These are phyloP conservation scores for Silene vulgaris DNA, from an alignment of 179 eudicot species.

Conservation along the genomic window DNA sequence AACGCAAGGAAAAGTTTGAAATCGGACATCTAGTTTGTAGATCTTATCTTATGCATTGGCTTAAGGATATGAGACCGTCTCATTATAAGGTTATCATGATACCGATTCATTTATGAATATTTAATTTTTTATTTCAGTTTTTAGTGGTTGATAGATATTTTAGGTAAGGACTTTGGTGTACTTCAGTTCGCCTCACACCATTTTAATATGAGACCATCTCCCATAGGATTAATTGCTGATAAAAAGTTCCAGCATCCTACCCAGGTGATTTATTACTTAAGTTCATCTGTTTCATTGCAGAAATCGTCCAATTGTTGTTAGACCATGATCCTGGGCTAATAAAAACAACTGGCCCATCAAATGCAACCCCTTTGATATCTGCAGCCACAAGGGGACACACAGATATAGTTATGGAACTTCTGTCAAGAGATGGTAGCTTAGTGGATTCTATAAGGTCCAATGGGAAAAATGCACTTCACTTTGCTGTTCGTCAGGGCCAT, in stretches of 20 bases:
- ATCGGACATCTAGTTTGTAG: not conserved
- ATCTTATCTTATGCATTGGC: not conserved
- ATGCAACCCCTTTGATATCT: conserved; percentile 61
- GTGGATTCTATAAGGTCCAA: conserved; percentile 47
- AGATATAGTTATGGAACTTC: conserved; percentile 47
- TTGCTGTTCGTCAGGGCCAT: conserved; percentile 67
- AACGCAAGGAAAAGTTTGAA: not conserved
- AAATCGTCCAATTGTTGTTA: conserved; percentile 51
- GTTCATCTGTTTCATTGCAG: conserved; percentile 33
- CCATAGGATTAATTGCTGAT: not conserved
- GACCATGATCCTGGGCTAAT: conserved; percentile 53
- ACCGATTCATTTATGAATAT: no score
- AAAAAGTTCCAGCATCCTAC: not conserved
- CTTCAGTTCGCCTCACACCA: no score
- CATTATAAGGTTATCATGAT: no score
- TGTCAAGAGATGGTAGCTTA: conserved; percentile 49
- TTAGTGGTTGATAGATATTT: not conserved
- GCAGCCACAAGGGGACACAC: conserved; percentile 68
- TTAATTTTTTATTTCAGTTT: no score
- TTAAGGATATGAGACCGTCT: not conserved
- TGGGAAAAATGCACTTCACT: conserved; percentile 66
- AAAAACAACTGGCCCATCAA: conserved; percentile 50
- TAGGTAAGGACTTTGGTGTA: no score
- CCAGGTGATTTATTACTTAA: conserved; percentile 7
- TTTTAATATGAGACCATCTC: no score